Base-by-base conservation (phyloP, 2,329 filamentous ascomycete species). In the Phaeosphaeriaceae sp. region DNA sequence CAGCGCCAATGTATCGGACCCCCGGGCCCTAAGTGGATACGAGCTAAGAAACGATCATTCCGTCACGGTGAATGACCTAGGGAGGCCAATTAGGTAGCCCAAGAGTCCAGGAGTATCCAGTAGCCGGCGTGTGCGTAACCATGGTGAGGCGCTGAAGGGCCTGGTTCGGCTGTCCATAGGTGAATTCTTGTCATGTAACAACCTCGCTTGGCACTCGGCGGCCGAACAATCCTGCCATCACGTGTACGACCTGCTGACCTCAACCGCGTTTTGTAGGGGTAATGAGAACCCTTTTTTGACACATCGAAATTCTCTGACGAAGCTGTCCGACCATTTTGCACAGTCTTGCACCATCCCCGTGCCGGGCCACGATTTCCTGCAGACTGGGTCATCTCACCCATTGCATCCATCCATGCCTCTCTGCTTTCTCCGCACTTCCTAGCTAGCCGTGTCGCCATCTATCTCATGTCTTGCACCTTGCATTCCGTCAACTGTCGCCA, bases 221-320 rank as follows among this genome's bases (percentile, higher is more conserved):
- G 20, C 29, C 28, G 13, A 40, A 21, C 37, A 13, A 23, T 16
- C 32, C 32, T 9, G 32, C 32, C 20, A 40, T 16, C 21, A 23
- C 30, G 16, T 20, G 13, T 18, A 42, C 40, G 23, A 26, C 23
- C 23, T 26, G 23, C 16, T 26, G 20, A 34, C 40, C 40, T 34
- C 40, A 42, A 29, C 13, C 3, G 30, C 37, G 37, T 47, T 41
- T 37, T 23, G 30, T 23, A 21, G 32, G 37, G 45, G 37, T 42
- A 47, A 47, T 42, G 30, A 26, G 23, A 47, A 46, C 46, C 47
- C 52, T 23, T 48, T 50, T 50, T 56, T 70, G 64, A 68, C 66
- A 66, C 63, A 68, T 66, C 56, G 46, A 64, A 63, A 62, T 60
- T 49, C 54, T 61, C 53, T 57, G 55, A 54, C 57, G 51, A 60